Evolutionary conservation across 805 yeast species (phyloP).

Genomic region (Priceomyces fermenticarens): DNA sequence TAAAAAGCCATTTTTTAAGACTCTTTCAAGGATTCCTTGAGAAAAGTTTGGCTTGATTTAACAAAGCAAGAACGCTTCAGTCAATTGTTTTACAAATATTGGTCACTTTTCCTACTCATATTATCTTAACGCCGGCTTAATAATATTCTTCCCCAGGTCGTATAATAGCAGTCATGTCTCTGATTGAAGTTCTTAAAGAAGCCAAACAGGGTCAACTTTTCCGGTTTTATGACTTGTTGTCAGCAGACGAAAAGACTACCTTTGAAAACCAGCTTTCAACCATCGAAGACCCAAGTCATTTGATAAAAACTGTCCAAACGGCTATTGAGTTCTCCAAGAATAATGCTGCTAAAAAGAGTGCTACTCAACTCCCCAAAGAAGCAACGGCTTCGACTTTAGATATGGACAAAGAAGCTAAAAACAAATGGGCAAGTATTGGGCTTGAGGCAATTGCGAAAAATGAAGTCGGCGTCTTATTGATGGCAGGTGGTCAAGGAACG

Average conservation of each 20-base stretch:
- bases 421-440: constrained; percentile 53
- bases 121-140: too few species aligned
- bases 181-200: constrained; percentile 29
- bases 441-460: constrained; percentile 62
- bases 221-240: constrained; percentile 41
- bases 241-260: constrained; percentile 27
- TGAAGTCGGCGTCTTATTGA: constrained; percentile 82
- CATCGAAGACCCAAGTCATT: constrained; percentile 39
- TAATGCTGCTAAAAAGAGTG: constrained; percentile 21
- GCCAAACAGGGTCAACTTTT: constrained; percentile 58
- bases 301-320: constrained; percentile 39
- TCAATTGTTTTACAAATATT: too few species aligned
- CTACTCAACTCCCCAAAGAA: constrained; percentile 47
- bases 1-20: too few species aligned
- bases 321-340: constrained; percentile 43
- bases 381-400: constrained; percentile 51
- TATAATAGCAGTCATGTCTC: constrained; percentile 4
- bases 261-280: constrained; percentile 41
- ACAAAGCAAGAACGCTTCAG: too few species aligned
- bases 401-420: constrained; percentile 24
- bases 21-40: too few species aligned
- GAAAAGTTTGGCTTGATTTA: too few species aligned
- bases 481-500: constrained; percentile 99
- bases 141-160: too few species aligned
- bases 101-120: too few species aligned